A percentile compares a stretch with the other conserved stretches of the same genome.
Conservation (phyloP, 2,329 filamentous ascomycete genomes). For the Neonectria faginata region DNA sequence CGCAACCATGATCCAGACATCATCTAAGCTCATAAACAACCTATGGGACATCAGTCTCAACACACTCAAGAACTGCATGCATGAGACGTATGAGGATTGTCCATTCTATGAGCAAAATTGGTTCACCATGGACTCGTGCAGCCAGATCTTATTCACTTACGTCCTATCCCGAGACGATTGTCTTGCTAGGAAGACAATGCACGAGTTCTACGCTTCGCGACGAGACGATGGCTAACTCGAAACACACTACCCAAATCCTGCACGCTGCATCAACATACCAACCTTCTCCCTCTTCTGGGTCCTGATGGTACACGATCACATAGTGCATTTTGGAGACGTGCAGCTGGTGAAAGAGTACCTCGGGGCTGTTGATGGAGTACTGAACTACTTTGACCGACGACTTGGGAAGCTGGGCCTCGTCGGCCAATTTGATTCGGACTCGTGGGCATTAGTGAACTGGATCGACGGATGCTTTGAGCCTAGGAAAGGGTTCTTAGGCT, state of each 20-base stretch:
- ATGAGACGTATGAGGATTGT: constrained; percentile 24
- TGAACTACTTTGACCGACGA: constrained; percentile 20
- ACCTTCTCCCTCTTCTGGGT: constrained; percentile 27
- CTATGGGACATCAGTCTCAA: constrained; percentile 25
- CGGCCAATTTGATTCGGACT: constrained; percentile 24
- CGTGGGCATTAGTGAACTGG: constrained; percentile 24
- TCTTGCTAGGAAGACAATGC: constrained; percentile 23
- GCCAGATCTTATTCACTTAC: constrained; percentile 23
- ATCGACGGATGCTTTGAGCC: constrained; percentile 14
- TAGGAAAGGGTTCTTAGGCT: constrained; percentile 18
- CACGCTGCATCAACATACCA: constrained; percentile 21
- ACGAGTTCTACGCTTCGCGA: constrained; percentile 26
- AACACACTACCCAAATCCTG: constrained; percentile 20
- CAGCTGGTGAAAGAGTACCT: constrained; percentile 19
- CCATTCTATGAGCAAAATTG: constrained; percentile 26
- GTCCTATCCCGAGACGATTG: constrained; percentile 21
- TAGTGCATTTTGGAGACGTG: constrained; percentile 28
- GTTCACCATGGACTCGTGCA: constrained; percentile 27
- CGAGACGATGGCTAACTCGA: constrained; percentile 23
- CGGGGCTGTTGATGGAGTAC: constrained; percentile 18
- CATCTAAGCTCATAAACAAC: constrained; percentile 7
- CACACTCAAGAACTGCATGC: constrained; percentile 24
- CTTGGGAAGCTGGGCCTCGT: constrained; percentile 17
- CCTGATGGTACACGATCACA: constrained; percentile 26
- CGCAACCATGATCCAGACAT: constrained; percentile 8